Percentiles rank a stretch among this genome's conserved stretches.
Conservation (phyloP, 176 grass and related monocot genomes). For the sorghum (Sorghum bicolor) region Sorghum_bicolor_NCBIv3 NC_012875.2:14547001-14547500, state of each 20-base stretch:
- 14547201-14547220: not conserved
- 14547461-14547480: not conserved
- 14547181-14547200: conserved; percentile 3
- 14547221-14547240: not conserved
- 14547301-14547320: not conserved
- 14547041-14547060: conserved; percentile 14
- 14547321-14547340: not conserved
- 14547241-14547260: not conserved
- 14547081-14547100: not conserved
- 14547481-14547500: not conserved
- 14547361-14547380: not conserved
- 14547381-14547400: not conserved
- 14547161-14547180: not conserved
- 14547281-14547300: not conserved
- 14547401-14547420: not conserved
- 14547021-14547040: not conserved
- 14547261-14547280: not conserved
- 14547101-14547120: not conserved
- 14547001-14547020: conserved; percentile 5
- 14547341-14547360: not conserved
- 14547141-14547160: conserved; percentile 3
- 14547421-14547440: not conserved
- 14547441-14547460: not conserved
- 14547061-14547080: not conserved
- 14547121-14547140: not conserved